These are phyloP conservation scores for Mycena sp. DNA, from an alignment of 1,284 basidiomycete species.

Conservation along the genomic window DNA sequence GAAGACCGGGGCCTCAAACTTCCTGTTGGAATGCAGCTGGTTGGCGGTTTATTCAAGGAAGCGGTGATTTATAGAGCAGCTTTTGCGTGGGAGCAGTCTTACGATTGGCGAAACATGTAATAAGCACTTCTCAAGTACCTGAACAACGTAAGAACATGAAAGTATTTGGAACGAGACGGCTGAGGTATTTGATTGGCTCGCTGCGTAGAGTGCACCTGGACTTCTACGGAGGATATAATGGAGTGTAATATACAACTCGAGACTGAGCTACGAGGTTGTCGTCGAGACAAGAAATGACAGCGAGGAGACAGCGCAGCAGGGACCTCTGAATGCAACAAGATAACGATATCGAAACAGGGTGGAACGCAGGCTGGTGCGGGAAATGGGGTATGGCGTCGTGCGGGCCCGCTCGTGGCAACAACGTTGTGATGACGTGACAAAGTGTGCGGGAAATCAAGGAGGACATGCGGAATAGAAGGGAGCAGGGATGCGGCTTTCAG, in stretches of 20 bases:
- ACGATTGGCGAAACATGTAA: slow-evolving; percentile 23
- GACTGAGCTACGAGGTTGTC: no score
- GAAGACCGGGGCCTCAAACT: slow-evolving; percentile 34
- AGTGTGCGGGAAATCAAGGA: no score
- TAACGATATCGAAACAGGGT: background rate
- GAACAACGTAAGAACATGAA: no score
- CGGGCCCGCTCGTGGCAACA: background rate
- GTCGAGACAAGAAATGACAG: slow-evolving; percentile 1
- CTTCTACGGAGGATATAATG: background rate
- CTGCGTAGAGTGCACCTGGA: slow-evolving; percentile 19
- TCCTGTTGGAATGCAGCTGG: slow-evolving; percentile 39
- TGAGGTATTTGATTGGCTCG: background rate
- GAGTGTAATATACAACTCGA: no score
- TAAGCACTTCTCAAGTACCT: no score
- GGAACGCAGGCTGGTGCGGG: background rate
- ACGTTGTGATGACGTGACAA: background rate
- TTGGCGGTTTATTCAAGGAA: slow-evolving; percentile 39
- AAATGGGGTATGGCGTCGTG: slow-evolving; percentile 7
- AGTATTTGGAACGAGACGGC: no score
- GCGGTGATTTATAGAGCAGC: slow-evolving; percentile 33
- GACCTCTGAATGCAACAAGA: background rate
- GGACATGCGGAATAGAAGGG: no score
- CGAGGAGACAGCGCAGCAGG: slow-evolving; percentile 10
- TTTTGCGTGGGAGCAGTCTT: slow-evolving; percentile 27
- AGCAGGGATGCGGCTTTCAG: slow-evolving; percentile 43